phyloP scores from a whole-genome alignment of 768 basidiomycete genomes.

The Leucocoprinus birnbaumii region DNA sequence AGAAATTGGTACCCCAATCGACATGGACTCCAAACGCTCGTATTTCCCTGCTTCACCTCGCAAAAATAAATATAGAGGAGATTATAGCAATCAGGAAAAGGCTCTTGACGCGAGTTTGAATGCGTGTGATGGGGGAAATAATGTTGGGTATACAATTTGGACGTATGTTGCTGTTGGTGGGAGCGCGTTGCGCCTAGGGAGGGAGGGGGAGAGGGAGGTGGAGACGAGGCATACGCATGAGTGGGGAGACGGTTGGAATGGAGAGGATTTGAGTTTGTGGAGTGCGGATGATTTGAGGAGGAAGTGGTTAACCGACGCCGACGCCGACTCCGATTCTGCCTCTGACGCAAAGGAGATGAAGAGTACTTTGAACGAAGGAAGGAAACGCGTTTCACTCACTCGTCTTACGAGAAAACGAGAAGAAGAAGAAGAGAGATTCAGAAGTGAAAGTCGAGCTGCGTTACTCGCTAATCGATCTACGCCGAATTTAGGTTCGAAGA shows the following conservation, averaged over 20 bases:
- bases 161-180: conserved; percentile 76
- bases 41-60: conserved; percentile 38
- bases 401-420: too few species aligned
- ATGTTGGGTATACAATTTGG: conserved; percentile 83
- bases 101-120: conserved; percentile 87
- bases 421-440: conserved; percentile 6
- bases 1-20: conserved; percentile 93
- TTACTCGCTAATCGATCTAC: conserved; percentile 27
- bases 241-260: conserved; percentile 97
- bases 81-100: conserved; percentile 74
- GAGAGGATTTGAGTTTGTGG: conserved; percentile 93
- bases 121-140: conserved; percentile 73
- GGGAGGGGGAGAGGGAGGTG: neutral
- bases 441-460: conserved; percentile 32
- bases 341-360: too few species aligned
- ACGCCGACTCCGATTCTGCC: neutral
- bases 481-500: conserved; percentile 9
- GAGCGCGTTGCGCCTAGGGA: too few species aligned
- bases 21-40: conserved; percentile 84
- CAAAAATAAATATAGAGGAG: conserved; percentile 45
- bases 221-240: conserved; percentile 51
- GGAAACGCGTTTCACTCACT: too few species aligned
- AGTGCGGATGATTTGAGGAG: conserved; percentile 61
- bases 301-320: conserved; percentile 14
- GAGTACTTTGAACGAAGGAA: too few species aligned